Conservation (phyloP, 176 grass and related monocot genomes). For the Cenchrus fungigraminus region DNA sequence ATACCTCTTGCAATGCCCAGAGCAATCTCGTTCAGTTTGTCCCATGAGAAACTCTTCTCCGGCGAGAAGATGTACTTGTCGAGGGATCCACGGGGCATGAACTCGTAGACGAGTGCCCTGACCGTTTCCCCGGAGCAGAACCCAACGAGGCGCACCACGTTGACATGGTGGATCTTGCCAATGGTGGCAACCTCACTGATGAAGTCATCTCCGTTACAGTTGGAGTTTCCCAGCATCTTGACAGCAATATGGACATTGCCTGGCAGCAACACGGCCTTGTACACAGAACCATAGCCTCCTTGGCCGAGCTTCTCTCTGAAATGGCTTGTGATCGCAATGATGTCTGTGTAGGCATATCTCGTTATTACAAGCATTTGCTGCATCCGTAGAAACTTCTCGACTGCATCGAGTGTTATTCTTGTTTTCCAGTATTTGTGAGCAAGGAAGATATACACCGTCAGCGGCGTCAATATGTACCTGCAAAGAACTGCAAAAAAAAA, state of each 20-base stretch:
- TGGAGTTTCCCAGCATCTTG: constrained; percentile 42
- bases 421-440: constrained; percentile 46
- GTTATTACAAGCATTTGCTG: constrained; percentile 32
- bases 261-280: constrained; percentile 34
- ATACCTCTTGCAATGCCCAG: constrained; percentile 44
- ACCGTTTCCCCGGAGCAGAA: constrained; percentile 47
- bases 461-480: constrained; percentile 26
- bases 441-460: constrained; percentile 28
- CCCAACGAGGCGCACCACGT: constrained; percentile 37
- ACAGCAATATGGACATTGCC: constrained; percentile 15
- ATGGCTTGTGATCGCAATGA: constrained; percentile 58
- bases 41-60: constrained; percentile 12
- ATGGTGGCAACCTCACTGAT: constrained; percentile 62
- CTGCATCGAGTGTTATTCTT: neutral
- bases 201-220: constrained; percentile 62
- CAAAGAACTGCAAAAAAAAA: neutral
- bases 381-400: constrained; percentile 48
- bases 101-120: constrained; percentile 49
- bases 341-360: constrained; percentile 49
- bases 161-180: constrained; percentile 58
- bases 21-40: constrained; percentile 51
- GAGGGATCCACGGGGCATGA: constrained; percentile 45
- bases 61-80: constrained; percentile 62
- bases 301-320: constrained; percentile 58
- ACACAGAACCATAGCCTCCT: constrained; percentile 56